phyloP scores from a whole-genome alignment of 1,284 basidiomycete genomes.

The Pseudozyma thailandica region DNA sequence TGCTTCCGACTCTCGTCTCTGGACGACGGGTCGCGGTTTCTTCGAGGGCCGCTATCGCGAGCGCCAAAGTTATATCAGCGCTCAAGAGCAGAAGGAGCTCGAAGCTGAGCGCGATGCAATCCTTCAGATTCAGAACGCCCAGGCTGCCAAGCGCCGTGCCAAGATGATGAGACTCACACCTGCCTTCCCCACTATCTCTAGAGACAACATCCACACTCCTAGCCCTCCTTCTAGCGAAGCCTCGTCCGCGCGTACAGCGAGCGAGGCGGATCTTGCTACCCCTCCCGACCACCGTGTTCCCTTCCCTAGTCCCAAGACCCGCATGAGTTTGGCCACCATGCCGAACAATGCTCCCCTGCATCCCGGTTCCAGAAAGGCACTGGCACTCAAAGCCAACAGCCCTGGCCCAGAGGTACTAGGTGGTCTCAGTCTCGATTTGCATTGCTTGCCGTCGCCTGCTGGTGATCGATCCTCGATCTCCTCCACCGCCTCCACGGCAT shows the following conservation, averaged over 20 bases:
- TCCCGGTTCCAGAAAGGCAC: constrained; percentile 52
- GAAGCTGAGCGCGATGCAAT: constrained; percentile 40
- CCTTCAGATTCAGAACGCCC: constrained; percentile 42
- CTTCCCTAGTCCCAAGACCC: constrained; percentile 44
- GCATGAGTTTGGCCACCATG: constrained; percentile 12
- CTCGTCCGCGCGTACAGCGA: constrained; percentile 34
- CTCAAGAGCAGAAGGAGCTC: constrained; percentile 34
- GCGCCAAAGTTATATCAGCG: constrained; percentile 26
- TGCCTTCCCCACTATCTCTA: constrained; percentile 21
- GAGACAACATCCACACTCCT: constrained; percentile 35
- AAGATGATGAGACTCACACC: constrained; percentile 58
- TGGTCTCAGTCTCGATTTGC: constrained; percentile 60
- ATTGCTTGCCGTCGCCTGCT: constrained; percentile 53
- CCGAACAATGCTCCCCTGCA: constrained; percentile 34
- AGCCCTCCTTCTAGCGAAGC: constrained; percentile 44
- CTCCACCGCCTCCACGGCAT: constrained; percentile 34
- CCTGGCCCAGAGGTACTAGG: constrained; percentile 50
- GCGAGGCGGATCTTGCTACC: constrained; percentile 30
- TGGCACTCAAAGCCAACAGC: constrained; percentile 51
- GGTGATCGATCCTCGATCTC: constrained; percentile 43
- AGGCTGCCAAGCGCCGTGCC: constrained; percentile 52
- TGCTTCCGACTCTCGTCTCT: constrained; percentile 41
- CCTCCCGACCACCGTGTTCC: constrained; percentile 35
- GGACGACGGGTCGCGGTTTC: constrained; percentile 34
- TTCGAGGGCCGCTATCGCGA: constrained; percentile 39